Conservation (phyloP, 1,139 yeast genomes). For the Arxiozyma bovina region DNA sequence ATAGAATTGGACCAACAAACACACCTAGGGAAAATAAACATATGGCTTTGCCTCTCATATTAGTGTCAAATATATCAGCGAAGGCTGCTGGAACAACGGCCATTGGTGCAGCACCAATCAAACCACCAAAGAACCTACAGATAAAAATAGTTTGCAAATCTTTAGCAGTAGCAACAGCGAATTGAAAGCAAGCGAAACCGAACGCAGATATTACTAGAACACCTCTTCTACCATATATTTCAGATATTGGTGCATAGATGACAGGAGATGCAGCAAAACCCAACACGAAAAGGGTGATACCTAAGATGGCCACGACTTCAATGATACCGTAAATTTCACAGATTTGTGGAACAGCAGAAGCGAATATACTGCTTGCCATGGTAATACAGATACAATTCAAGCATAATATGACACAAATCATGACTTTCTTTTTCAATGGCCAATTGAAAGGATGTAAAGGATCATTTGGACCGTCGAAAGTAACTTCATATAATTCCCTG, state of each 20-base stretch:
- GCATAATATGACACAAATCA: conserved; percentile 37
- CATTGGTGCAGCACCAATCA: conserved; percentile 70
- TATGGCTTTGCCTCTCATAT: conserved; percentile 59
- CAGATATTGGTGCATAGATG: conserved; percentile 74
- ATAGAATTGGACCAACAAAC: conserved; percentile 66
- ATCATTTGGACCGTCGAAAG: conserved; percentile 53
- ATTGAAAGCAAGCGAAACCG: conserved; percentile 51
- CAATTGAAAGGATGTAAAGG: conserved; percentile 59
- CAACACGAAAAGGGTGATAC: conserved; percentile 62
- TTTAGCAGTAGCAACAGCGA: conserved; percentile 66
- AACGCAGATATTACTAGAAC: conserved; percentile 48
- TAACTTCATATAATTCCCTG: conserved; percentile 43
- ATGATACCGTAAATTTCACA: conserved; percentile 43
- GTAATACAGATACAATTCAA: conserved; percentile 40
- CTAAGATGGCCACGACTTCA: conserved; percentile 48
- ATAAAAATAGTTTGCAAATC: conserved; percentile 64
- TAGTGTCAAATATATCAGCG: conserved; percentile 62
- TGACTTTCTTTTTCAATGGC: conserved; percentile 37
- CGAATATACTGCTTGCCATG: conserved; percentile 58
- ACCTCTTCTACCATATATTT: conserved; percentile 59
- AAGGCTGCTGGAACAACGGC: conserved; percentile 79
- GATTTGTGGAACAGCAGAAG: conserved; percentile 42
- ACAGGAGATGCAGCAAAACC: conserved; percentile 83
- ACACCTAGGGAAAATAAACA: conserved; percentile 58
- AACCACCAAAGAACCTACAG: conserved; percentile 68